Conservation (phyloP, 129 eudicot species). For the Centaurea solstitialis region DNA sequence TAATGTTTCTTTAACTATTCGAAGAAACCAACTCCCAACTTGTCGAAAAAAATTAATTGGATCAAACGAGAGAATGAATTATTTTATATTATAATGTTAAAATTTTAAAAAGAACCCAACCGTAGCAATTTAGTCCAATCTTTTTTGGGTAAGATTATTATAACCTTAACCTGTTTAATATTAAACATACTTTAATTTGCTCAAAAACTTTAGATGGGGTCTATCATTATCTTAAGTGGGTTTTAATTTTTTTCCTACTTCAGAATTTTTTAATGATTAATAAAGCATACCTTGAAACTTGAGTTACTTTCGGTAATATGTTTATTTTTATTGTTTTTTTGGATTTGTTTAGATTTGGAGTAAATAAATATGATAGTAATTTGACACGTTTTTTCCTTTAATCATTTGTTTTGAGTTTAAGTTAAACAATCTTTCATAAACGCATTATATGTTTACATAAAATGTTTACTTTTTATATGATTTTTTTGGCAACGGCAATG, state of each 20-base stretch:
- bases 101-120: too few species aligned
- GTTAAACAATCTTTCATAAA: neutral
- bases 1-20: too few species aligned
- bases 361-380: neutral
- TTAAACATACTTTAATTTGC: too few species aligned
- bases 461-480: too few species aligned
- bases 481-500: too few species aligned
- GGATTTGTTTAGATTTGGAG: neutral
- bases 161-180: neutral
- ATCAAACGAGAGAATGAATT: neutral
- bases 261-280: too few species aligned
- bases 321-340: too few species aligned
- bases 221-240: neutral
- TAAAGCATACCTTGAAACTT: neutral
- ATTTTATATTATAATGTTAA: too few species aligned
- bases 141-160: neutral
- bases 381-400: neutral
- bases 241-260: neutral
- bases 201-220: too few species aligned
- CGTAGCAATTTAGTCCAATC: neutral
- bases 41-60: too few species aligned
- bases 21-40: too few species aligned
- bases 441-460: too few species aligned
- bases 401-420: neutral
- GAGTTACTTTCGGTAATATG: neutral